These are phyloP conservation scores for Daldinia sp. DNA, from an alignment of 2,329 filamentous ascomycete species.

Conservation along the genomic window DNA sequence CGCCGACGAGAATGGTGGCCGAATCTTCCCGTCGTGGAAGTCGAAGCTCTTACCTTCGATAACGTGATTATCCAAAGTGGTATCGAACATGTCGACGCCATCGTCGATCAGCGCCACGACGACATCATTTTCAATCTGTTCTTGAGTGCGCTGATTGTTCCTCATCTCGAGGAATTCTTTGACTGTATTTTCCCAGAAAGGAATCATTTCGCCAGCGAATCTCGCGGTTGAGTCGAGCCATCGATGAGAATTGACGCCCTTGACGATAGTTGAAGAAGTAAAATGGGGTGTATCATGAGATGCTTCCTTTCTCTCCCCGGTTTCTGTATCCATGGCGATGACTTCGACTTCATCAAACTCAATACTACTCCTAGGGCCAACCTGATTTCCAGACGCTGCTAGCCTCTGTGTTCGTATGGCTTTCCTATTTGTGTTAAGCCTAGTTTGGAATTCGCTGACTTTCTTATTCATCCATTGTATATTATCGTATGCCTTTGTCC, in stretches of 20 bases:
- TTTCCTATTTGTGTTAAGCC: neutral
- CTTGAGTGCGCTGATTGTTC: neutral
- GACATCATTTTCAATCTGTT: conserved; percentile 1
- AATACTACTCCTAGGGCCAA: neutral
- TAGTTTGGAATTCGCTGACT: neutral
- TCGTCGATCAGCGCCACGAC: conserved; percentile 6
- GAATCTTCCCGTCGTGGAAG: conserved; percentile 18
- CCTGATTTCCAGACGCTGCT: neutral
- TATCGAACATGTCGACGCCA: conserved; percentile 6
- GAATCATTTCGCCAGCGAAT: conserved; percentile 4
- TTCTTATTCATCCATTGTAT: neutral
- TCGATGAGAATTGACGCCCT: conserved; percentile 2
- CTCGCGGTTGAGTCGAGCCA: neutral
- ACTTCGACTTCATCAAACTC: neutral
- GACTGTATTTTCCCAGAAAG: conserved; percentile 2
- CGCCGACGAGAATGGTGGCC: conserved; percentile 14
- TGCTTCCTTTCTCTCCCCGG: neutral
- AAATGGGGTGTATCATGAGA: neutral
- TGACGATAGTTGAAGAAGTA: neutral
- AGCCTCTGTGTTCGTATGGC: neutral
- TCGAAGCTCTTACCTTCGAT: conserved; percentile 25
- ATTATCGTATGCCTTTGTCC: neutral
- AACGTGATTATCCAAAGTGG: neutral
- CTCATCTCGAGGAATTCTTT: neutral
- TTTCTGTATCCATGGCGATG: neutral